A percentile compares a stretch with the other conserved stretches of the same genome.
Evolutionary conservation across 306 rosid species (phyloP).

Genomic region (Cicer cuneatum): DNA sequence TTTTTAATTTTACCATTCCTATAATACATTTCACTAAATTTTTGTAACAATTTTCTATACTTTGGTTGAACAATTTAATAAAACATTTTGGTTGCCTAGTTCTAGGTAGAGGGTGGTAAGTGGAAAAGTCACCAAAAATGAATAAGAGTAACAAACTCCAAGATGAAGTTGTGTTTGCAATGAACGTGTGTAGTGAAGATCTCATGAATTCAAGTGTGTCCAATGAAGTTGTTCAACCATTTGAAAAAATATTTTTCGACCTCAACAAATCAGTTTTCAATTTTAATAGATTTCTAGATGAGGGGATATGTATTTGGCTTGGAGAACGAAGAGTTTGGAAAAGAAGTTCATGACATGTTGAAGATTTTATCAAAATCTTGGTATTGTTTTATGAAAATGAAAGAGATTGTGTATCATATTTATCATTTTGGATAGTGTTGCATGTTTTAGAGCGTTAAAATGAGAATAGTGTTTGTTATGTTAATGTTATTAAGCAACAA

Average conservation of each 20-base stretch:
- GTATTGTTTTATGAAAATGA: too few relatives aligned
- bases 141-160: neutral
- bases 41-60: too few relatives aligned
- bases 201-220: neutral
- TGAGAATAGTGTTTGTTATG: neutral
- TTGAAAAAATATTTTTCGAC: neutral
- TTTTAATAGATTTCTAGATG: too few relatives aligned
- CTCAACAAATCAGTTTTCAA: neutral
- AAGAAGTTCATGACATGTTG: neutral
- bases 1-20: too few relatives aligned
- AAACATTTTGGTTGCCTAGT: too few relatives aligned
- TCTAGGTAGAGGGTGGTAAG: too few relatives aligned
- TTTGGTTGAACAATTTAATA: too few relatives aligned
- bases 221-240: neutral
- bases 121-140: too few relatives aligned
- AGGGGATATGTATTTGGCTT: neutral
- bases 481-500: too few relatives aligned
- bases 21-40: too few relatives aligned
- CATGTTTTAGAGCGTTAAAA: too few relatives aligned
- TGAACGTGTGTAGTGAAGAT: neutral
- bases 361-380: too few relatives aligned
- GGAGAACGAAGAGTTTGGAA: neutral
- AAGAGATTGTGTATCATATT: neutral
- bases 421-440: neutral
- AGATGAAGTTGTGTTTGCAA: neutral